Evolutionary conservation across 75 land plant species (phyloP).

Genomic region (Chamaecyparis obtusa): DNA sequence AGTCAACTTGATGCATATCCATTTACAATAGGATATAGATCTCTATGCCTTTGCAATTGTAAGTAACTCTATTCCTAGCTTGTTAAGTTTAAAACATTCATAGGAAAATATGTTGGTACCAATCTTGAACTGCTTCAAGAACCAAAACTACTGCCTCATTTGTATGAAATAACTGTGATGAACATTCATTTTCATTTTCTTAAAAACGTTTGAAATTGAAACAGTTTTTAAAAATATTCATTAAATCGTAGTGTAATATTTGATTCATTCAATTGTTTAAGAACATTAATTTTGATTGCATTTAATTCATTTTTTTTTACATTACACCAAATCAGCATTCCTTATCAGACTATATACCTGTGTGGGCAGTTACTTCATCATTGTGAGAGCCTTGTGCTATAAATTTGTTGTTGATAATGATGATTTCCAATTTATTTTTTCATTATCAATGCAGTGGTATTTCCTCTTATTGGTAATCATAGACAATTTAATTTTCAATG

Average conservation of each 20-base stretch:
- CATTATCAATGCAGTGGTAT: background rate
- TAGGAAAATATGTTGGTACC: background rate
- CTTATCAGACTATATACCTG: background rate
- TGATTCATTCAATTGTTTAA: background rate
- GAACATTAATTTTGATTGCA: background rate
- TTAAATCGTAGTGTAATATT: background rate
- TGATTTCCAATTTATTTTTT: background rate
- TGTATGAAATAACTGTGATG: background rate
- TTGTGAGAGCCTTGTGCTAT: background rate
- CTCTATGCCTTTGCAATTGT: background rate
- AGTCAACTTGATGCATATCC: background rate
- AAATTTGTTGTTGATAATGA: background rate
- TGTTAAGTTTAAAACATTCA: background rate
- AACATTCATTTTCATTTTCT: background rate
- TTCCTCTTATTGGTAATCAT: background rate
- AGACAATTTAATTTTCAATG: background rate
- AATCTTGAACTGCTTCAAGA: background rate
- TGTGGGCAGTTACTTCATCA: background rate
- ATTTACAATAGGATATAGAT: background rate
- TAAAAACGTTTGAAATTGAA: background rate
- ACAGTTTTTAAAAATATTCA: background rate
- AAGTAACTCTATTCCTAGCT: background rate
- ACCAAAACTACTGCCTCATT: background rate
- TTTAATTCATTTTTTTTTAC: background rate
- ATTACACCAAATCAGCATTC: background rate